Evolutionary conservation across 2,329 filamentous ascomycete genomes (phyloP).

Genomic region (Periglandula ipomoeae): DNA sequence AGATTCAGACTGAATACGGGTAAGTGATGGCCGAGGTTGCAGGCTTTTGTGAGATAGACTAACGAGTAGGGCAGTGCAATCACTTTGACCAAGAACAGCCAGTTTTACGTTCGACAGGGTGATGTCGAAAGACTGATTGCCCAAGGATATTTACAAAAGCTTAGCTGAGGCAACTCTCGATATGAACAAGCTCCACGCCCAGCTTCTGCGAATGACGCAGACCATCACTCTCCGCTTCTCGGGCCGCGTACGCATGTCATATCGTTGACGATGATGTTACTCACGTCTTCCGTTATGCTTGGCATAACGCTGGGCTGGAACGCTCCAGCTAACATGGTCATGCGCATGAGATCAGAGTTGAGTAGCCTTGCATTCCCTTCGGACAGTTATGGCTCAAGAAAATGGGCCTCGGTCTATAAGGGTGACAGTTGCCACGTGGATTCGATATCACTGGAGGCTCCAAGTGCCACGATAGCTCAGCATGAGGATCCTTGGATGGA

Average conservation of each 20-base stretch:
- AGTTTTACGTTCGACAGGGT: constrained; percentile 92
- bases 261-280: neutral
- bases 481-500: too few relatives aligned
- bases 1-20: constrained; percentile 99
- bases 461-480: too few relatives aligned
- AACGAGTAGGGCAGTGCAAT: constrained; percentile 57
- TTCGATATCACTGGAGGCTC: too few relatives aligned
- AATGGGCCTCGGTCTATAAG: too few relatives aligned
- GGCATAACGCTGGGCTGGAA: neutral
- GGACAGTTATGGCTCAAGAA: too few relatives aligned
- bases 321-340: neutral
- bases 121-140: constrained; percentile 92
- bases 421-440: too few relatives aligned
- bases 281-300: neutral
- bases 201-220: neutral
- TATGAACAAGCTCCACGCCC: neutral
- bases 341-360: too few relatives aligned
- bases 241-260: neutral
- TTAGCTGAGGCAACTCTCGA: constrained; percentile 50
- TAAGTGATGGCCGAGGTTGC: constrained; percentile 23
- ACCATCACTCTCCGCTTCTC: too few relatives aligned
- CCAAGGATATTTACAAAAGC: constrained; percentile 87
- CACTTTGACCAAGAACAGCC: constrained; percentile 93
- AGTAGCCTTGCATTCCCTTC: too few relatives aligned
- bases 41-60: constrained; percentile 8